These are phyloP conservation scores for Didymella pinodella DNA, from an alignment of 2,329 filamentous ascomycete species.

Conservation along the genomic window DNA sequence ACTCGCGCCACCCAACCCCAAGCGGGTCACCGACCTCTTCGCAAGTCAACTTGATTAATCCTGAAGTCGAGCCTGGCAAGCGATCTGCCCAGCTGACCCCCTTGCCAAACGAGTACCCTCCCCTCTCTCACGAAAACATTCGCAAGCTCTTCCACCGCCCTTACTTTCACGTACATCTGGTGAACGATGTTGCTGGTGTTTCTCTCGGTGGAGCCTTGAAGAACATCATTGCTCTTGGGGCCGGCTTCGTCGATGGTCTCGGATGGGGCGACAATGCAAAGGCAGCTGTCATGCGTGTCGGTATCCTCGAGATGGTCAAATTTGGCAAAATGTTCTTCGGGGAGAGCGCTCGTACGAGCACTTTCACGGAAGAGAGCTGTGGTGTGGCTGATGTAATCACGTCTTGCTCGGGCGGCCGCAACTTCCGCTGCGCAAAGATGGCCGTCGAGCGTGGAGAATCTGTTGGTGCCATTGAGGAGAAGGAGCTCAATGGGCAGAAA, in stretches of 20 bases:
- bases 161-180: conserved; percentile 96
- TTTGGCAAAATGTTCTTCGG: conserved; percentile 95
- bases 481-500: conserved; percentile 95
- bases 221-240: conserved; percentile 93
- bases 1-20: conserved; percentile 77
- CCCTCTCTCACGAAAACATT: conserved; percentile 84
- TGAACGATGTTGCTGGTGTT: conserved; percentile 94
- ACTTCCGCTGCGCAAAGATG: conserved; percentile 92
- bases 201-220: conserved; percentile 94
- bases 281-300: conserved; percentile 97
- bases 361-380: conserved; percentile 96
- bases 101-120: conserved; percentile 81
- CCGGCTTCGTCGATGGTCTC: conserved; percentile 92
- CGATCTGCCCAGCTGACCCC: conserved; percentile 77
- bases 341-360: conserved; percentile 78
- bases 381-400: conserved; percentile 97
- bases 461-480: conserved; percentile 86
- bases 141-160: conserved; percentile 90
- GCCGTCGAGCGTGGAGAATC: conserved; percentile 79
- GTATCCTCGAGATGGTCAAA: conserved; percentile 93
- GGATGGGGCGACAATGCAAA: conserved; percentile 99
- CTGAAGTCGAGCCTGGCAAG: conserved; percentile 59
- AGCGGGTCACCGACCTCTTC: conserved; percentile 58
- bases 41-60: conserved; percentile 60
- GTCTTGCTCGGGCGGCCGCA: conserved; percentile 88